A percentile compares a stretch with the other conserved stretches of the same genome.
phyloP scores from a whole-genome alignment of 495 filamentous ascomycete genomes.

The Penicillium nucicola region DNA sequence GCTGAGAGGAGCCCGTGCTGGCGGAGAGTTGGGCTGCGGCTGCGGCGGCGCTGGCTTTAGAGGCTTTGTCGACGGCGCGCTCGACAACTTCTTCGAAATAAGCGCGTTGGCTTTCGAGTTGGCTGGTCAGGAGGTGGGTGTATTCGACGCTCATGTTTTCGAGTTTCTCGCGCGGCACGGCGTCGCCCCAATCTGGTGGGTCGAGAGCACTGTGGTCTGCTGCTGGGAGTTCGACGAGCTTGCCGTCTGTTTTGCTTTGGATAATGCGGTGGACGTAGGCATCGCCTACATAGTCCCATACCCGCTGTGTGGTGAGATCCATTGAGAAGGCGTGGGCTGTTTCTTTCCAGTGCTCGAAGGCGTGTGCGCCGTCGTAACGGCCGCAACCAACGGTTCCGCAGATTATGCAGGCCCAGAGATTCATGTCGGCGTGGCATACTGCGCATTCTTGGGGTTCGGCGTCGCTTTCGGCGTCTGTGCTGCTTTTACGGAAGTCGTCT shows the following conservation, averaged over 20 bases:
- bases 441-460: conserved; percentile 56
- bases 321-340: conserved; percentile 88
- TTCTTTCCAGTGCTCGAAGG: conserved; percentile 88
- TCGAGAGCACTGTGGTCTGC: conserved; percentile 43
- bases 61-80: conserved; percentile 88
- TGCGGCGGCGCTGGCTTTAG: conserved; percentile 64
- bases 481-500: conserved; percentile 42
- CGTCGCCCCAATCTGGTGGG: conserved; percentile 54
- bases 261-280: conserved; percentile 95
- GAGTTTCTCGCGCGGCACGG: conserved; percentile 84
- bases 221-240: conserved; percentile 78
- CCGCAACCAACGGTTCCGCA: conserved; percentile 93
- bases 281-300: conserved; percentile 97
- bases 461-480: conserved; percentile 25
- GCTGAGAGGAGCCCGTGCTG: conserved; percentile 43
- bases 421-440: conserved; percentile 70
- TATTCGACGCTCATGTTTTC: conserved; percentile 93
- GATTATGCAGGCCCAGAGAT: conserved; percentile 93
- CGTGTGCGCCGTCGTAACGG: conserved; percentile 89
- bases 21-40: conserved; percentile 58
- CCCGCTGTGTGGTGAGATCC: conserved; percentile 86
- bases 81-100: conserved; percentile 95
- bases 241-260: conserved; percentile 82
- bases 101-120: conserved; percentile 85
- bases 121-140: conserved; percentile 84